phyloP scores from a whole-genome alignment of 2,329 filamentous ascomycete species.

The Pestalotiopsis sp. region DNA sequence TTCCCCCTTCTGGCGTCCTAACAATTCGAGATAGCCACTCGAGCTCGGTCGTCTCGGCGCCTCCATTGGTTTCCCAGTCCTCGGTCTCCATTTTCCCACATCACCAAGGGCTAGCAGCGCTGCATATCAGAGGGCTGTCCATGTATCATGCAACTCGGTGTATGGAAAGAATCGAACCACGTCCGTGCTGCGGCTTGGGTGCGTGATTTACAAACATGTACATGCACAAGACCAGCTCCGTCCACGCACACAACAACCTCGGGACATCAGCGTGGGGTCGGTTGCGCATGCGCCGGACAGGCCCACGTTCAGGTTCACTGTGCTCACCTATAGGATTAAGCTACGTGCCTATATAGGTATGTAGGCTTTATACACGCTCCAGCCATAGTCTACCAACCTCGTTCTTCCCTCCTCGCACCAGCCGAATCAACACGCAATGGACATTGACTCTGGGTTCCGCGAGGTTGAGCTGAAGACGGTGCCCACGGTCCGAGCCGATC shows the following conservation, averaged over 20 bases:
- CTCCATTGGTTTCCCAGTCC: not conserved
- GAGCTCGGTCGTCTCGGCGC: not conserved
- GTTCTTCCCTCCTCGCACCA: not conserved
- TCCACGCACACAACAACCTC: not conserved
- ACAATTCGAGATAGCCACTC: not conserved
- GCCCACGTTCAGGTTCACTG: too few species aligned
- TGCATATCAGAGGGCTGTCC: not conserved
- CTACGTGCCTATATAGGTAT: too few species aligned
- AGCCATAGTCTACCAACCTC: not conserved
- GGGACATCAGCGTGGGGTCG: too few species aligned
- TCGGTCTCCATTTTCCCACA: not conserved
- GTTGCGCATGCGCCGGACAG: too few species aligned
- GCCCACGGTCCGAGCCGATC: slow-evolving; percentile 26
- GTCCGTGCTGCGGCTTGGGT: not conserved
- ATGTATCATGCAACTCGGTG: not conserved
- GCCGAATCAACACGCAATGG: slow-evolving; percentile 1
- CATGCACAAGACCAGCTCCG: not conserved
- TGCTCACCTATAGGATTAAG: too few species aligned
- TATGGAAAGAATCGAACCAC: not conserved
- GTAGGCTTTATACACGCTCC: not conserved
- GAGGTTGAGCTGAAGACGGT: slow-evolving; percentile 18
- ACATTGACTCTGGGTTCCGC: not conserved
- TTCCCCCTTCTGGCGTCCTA: not conserved
- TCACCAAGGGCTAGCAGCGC: not conserved
- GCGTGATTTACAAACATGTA: not conserved